Evolutionary conservation across 306 rosid species (phyloP), one percentile per base, ranked within the genome.

Genomic region (Clitoria ternatea): DNA sequence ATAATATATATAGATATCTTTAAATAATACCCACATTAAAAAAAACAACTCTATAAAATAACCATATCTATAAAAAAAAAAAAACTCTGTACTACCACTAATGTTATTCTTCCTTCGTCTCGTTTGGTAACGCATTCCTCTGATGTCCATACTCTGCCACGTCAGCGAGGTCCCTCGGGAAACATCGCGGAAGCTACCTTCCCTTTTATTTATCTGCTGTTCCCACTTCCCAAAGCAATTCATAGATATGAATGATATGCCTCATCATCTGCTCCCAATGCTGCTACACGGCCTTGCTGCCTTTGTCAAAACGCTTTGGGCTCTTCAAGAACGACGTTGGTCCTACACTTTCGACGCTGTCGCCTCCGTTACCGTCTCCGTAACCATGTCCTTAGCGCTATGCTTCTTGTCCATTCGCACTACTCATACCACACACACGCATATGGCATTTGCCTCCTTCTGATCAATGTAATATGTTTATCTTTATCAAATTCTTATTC

Each of bases 271-370:
- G 61, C 7, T 85, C 3, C 39, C 79, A 22, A 70, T 59, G 85
- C 73, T 79, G 78, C 68, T 80, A 5, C 68, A 82, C 23, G 84
- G 87, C 5, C 45, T 85, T 60, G 52, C 54, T 37, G 15, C 35
- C 61, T 78, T 91, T 67, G 73, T 80, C 2, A 70, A 76, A 60
- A 86, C 96, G 23, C 59, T 85, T 18, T 88, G 96, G 92, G 77
- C 76, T 8, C 76, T 88, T 33, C 97, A 82, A 66, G 89, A 86
- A 79, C 80, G 85, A 3, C 83, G 92, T 6, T 81, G 82, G 78
- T 77, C 85, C 26, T 26, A 53, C 26, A 85, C 63, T 62, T 88
- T 86, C 54, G 64, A 85, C 23, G 39, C 64, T 29, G 80, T 78
- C 4, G 82, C 84, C 55, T 86, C 92, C 29, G 77, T 80, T 57